Base-by-base conservation (phyloP, 2,329 filamentous ascomycete genomes). In the Teratosphaeria nubilosa region DNA sequence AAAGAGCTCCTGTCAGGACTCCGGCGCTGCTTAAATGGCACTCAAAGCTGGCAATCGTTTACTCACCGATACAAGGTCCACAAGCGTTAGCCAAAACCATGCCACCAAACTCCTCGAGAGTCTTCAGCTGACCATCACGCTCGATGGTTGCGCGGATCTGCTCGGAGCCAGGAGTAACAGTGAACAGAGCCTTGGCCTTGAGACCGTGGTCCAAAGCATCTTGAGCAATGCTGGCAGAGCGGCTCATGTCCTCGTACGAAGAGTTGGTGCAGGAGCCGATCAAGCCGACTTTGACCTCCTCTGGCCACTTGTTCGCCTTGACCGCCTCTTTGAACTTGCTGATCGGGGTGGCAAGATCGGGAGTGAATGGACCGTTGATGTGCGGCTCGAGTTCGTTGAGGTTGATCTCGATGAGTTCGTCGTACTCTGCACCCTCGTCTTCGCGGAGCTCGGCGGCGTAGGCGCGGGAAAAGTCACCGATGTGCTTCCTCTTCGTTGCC, bases 191-290 rank as follows among this genome's bases (percentile, higher is more conserved):
- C 83, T 96, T 96, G 69, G 94, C 83, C 84, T 97, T 97, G 73
- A 99, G 71, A 63, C 94, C 94, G 75, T 96, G 91, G 75, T 88
- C 80, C 67, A 96, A 83, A 66, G 94, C 94, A 74, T 97, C 91
- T 68, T 86, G 86, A 64, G 90, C 92, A 73, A 97, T 96, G 62
- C 88, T 91, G 62, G 91, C 91, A 65, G 87, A 90, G 65, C 94
- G 90, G 69, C 86, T 88, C 92, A 97, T 97, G 73, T 97, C 94
- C 80, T 87, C 84, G 70, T 87, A 87, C 2, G 84, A 87, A 53
- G 84, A 87, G 85, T 99, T 99, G 69, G 94, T 99, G 88, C 94
- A 99, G 70, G 91, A 96, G 67, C 94, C 94, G 70, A 99, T 97
- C 59, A 99, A 81, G 72, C 92, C 92, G 66, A 95, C 94, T 81